phyloP scores from a whole-genome alignment of 2,329 filamentous ascomycete species.

The Fusarium fujikuroi region DNA sequence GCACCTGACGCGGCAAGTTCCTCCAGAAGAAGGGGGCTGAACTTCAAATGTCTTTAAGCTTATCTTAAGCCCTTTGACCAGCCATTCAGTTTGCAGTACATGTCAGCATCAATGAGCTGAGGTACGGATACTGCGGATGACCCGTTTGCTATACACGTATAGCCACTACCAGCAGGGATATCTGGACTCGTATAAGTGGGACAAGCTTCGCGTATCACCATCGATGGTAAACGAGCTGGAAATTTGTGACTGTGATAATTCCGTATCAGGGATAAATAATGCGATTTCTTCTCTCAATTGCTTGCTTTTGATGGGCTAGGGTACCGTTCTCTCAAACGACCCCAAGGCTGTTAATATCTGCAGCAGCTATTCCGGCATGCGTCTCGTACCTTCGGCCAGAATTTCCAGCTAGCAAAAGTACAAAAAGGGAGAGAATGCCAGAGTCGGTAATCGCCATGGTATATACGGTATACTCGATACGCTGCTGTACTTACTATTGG shows the following conservation, averaged over 20 bases:
- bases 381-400: not conserved
- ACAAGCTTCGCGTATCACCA: not conserved
- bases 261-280: not conserved
- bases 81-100: too few relatives aligned
- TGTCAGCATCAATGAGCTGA: not conserved
- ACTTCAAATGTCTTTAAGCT: not conserved
- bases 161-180: not conserved
- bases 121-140: not conserved
- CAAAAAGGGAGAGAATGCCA: not conserved
- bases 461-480: not conserved
- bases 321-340: accelerated
- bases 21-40: accelerated
- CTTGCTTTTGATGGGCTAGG: accelerated
- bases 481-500: accelerated
- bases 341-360: not conserved
- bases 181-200: not conserved
- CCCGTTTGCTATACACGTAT: not conserved
- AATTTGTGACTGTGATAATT: too few relatives aligned
- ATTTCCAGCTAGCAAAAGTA: not conserved
- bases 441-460: not conserved
- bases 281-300: not conserved
- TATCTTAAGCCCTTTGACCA: too few relatives aligned
- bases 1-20: not conserved
- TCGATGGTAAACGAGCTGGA: not conserved
- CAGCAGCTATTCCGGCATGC: too few relatives aligned